Evolutionary conservation across 2,329 filamentous ascomycete species (phyloP), one percentile per base, ranked within the genome.

Genomic region (Aspergillus transmontanensis): DNA sequence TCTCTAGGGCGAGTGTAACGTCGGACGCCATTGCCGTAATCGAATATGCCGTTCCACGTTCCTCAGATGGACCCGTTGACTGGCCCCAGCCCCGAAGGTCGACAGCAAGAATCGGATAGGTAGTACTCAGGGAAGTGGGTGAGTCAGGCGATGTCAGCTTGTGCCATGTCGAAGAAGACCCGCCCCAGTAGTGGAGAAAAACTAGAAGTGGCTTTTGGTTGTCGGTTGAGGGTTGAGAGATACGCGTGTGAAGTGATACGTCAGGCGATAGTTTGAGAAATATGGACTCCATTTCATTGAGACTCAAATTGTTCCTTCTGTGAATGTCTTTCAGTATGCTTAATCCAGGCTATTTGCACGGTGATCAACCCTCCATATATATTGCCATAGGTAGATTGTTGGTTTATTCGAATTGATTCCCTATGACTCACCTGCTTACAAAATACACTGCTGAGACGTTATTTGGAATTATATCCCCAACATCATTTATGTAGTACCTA

Each of bases 161-260:
- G 63, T 62, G 51, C 71, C 73, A 80, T 7, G 75, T 79, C 1
- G 62, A 62, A 10, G 73, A 73, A 9, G 74, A 79, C 36, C 77
- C 77, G 19, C 76, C 77, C 75, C 75, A 80, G 69, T 77, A 79
- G 61, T 80, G 77, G 10, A 79, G 68, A 55, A 80, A 79, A 56
- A 78, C 59, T 0, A 75, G 58, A 6, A 73, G 62, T 10, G 71
- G 66, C 32, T 67, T 68, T 1, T 56, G n/a, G 2, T 19, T 21
- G 9, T 6, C 23, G 4, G 59, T 56, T 0, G 51, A 0, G 11
- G 63, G 61, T 10, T 46, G 60, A 10, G 60, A 64, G 23, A 69
- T 63, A 26, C 50, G 60, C 16, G 63, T 21, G 32, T 70, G 63
- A 14, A 69, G 63, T n/a, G 51, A 36, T 51, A 62, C 59, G 1